Base-by-base conservation (phyloP, 495 filamentous ascomycete genomes). In the Jackrogersella multiformis region DNA sequence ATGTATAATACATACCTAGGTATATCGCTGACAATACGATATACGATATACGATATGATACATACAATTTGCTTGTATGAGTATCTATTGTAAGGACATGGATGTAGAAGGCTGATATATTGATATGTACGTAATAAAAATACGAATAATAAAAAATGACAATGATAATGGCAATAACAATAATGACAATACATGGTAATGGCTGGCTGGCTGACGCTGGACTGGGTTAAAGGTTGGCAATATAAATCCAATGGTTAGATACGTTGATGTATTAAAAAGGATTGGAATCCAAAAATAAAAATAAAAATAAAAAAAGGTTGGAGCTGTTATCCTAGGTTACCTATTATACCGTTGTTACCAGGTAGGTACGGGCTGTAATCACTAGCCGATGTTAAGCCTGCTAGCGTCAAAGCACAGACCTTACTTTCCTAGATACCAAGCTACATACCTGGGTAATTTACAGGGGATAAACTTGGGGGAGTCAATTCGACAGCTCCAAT, bases 361-460 rank as follows among this genome's bases (percentile, higher is more conserved):
- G n/a, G n/a, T n/a, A n/a, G n/a, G n/a, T 60, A 35, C 48, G 23
- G 23, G n/a, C 49, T 51, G 53, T 64, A 51, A 64, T 61, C 36
- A 51, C 61, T 69, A 64, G 51, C 66, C 66, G 66, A 69, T 49
- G 66, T 64, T 51, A 69, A 20, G 60, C 51, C 64, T 56, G 21
- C 46, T 46, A 46, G 21, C 15, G 24, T n/a, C 34, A 56, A 39
- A 56, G 66, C 61, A 70, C 61, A 52, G 56, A 65, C 61, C 60
- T 57, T 44, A 36, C n/a, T n/a, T n/a, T n/a, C n/a, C n/a, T n/a
- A n/a, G n/a, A n/a, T n/a, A n/a, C n/a, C n/a, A n/a, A n/a, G n/a
- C n/a, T n/a, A n/a, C n/a, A n/a, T n/a, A n/a, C n/a, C n/a, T 13
- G 23, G n/a, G 28, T 64, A 53, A 65, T 66, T 34, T 65, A 54